Percentiles rank a stretch among this genome's conserved stretches.
phyloP scores from a whole-genome alignment of 495 filamentous ascomycete genomes.

The Aspergillus hancockii region DNA sequence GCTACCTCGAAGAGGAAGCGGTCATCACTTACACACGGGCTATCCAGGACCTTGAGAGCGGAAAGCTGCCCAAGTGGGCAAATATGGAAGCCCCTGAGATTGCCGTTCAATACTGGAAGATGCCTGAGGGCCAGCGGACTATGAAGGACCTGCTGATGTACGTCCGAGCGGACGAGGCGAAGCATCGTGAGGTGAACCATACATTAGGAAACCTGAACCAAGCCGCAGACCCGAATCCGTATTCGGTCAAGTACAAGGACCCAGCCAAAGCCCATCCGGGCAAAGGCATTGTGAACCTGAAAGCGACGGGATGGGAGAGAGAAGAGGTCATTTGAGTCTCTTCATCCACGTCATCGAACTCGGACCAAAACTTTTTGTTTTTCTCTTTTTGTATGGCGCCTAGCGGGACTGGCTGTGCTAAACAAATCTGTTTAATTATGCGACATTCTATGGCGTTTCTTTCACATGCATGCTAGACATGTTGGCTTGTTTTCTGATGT shows the following conservation, averaged over 20 bases:
- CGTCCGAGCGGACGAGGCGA: slow-evolving; percentile 92
- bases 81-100: slow-evolving; percentile 81
- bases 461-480: background rate
- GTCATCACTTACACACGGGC: slow-evolving; percentile 91
- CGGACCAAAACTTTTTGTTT: background rate
- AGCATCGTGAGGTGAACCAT: slow-evolving; percentile 96
- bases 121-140: slow-evolving; percentile 78
- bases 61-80: slow-evolving; percentile 80
- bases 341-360: background rate
- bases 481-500: background rate
- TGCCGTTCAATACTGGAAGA: slow-evolving; percentile 86
- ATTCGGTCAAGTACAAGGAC: slow-evolving; percentile 73
- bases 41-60: slow-evolving; percentile 81
- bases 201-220: slow-evolving; percentile 85
- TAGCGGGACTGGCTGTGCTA: background rate
- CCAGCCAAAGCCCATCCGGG: slow-evolving; percentile 61
- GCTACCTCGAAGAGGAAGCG: slow-evolving; percentile 95
- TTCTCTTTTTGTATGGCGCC: background rate
- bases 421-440: background rate
- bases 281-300: slow-evolving; percentile 69
- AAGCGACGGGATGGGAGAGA: slow-evolving; percentile 77
- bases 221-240: slow-evolving; percentile 86
- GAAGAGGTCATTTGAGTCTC: slow-evolving; percentile 68
- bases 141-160: slow-evolving; percentile 88
- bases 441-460: background rate